Evolutionary conservation across 2,329 filamentous ascomycete species (phyloP).

Genomic region (Dactylellina parvicollis): DNA sequence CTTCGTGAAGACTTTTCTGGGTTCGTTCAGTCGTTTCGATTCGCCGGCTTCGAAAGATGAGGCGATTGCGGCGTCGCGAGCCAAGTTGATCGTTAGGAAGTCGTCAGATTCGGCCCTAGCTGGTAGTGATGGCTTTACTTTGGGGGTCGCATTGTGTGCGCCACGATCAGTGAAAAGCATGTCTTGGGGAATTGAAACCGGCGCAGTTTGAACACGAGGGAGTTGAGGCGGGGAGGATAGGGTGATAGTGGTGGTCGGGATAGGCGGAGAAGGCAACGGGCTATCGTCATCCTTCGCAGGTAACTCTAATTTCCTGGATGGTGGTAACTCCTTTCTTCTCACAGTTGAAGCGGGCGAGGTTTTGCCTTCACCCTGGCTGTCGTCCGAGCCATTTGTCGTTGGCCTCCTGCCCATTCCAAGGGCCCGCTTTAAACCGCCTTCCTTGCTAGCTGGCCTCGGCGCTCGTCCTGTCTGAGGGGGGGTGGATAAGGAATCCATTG

Average conservation of each 20-base stretch:
- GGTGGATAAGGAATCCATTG: conserved; percentile 42
- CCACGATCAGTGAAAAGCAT: conserved; percentile 23
- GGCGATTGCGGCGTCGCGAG: conserved; percentile 63
- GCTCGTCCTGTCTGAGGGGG: conserved; percentile 42
- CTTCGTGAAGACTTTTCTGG: conserved; percentile 87
- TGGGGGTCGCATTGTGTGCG: conserved; percentile 56
- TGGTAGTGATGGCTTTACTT: conserved; percentile 53
- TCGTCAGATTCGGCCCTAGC: conserved; percentile 56
- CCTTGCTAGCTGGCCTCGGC: conserved; percentile 28
- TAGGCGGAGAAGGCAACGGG: conserved; percentile 23
- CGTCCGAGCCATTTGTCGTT: conserved; percentile 20
- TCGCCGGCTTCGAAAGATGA: conserved; percentile 63
- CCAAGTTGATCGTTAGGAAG: conserved; percentile 61
- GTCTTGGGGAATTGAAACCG: conserved; percentile 35
- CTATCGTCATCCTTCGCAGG: conserved; percentile 17
- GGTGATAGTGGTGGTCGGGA: conserved; percentile 42
- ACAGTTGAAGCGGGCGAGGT: conserved; percentile 33
- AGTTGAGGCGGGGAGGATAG: conserved; percentile 41
- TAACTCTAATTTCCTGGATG: conserved; percentile 10
- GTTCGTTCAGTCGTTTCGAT: conserved; percentile 60
- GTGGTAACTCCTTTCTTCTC: conserved; percentile 36
- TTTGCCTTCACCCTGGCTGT: conserved; percentile 17
- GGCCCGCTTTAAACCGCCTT: conserved; percentile 15
- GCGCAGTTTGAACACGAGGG: conserved; percentile 43
- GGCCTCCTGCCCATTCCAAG: conserved; percentile 28